phyloP scores from a whole-genome alignment of 2,329 filamentous ascomycete genomes.

The Penicillium sp. region DNA sequence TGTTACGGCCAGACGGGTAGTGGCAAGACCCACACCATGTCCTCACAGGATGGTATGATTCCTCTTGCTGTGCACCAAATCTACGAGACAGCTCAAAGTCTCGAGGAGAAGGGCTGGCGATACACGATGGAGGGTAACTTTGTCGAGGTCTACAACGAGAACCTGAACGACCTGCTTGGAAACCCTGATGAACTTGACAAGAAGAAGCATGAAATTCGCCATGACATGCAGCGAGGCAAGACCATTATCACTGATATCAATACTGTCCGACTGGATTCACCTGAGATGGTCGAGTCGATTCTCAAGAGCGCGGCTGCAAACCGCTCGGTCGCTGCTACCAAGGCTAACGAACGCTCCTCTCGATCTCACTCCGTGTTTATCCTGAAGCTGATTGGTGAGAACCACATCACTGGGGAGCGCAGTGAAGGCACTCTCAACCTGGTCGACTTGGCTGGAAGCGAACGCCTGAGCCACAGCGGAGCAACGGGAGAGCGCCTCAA shows the following conservation, averaged over 20 bases:
- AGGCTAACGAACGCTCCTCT: conserved; percentile 92
- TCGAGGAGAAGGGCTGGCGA: conserved; percentile 90
- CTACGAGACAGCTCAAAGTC: conserved; percentile 80
- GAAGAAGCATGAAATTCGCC: conserved; percentile 87
- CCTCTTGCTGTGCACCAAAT: conserved; percentile 92
- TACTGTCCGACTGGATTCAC: conserved; percentile 76
- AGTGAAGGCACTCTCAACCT: conserved; percentile 95
- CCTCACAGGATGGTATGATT: conserved; percentile 89
- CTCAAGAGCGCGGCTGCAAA: conserved; percentile 82
- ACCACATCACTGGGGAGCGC: conserved; percentile 76
- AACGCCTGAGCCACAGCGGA: conserved; percentile 84
- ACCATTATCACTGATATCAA: conserved; percentile 83
- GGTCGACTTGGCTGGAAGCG: conserved; percentile 92
- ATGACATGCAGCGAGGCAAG: conserved; percentile 81
- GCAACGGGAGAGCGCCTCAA: conserved; percentile 85
- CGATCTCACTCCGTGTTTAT: conserved; percentile 97
- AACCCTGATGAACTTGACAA: conserved; percentile 73
- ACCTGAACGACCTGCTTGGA: conserved; percentile 86
- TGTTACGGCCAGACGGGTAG: conserved; percentile 98
- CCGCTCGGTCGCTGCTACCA: conserved; percentile 92
- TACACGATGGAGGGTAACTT: conserved; percentile 96
- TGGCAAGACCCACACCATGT: conserved; percentile 98
- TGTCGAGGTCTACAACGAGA: conserved; percentile 98
- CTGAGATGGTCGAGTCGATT: conserved; percentile 79
- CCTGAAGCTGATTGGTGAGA: conserved; percentile 70